Conservation (phyloP, 805 yeast genomes). For the Teunomyces lycoperdinae region DNA sequence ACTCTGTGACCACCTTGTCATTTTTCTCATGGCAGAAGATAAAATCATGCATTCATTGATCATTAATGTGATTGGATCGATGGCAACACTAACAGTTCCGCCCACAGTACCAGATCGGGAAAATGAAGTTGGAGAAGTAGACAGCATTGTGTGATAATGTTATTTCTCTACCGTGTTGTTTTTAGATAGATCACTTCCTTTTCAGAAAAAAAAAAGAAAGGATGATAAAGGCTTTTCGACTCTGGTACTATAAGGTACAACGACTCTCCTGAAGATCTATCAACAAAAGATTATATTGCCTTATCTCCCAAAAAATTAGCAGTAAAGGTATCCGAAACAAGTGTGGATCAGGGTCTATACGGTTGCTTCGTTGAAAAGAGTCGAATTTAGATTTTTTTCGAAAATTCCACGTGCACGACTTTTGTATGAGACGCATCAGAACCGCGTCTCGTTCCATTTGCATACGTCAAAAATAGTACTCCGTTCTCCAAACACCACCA, state of each 20-base stretch:
- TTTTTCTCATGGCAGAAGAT: slow-evolving; percentile 84
- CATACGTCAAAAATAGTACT: not conserved
- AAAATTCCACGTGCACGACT: slow-evolving; percentile 2
- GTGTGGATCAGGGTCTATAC: not conserved
- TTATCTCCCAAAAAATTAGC: not conserved
- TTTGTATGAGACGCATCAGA: not conserved
- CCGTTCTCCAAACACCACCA: not conserved
- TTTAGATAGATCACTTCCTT: not conserved
- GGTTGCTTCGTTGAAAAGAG: slow-evolving; percentile 3
- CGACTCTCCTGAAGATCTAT: not conserved
- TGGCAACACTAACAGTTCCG: slow-evolving; percentile 28
- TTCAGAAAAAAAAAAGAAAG: not conserved
- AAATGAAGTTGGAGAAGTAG: slow-evolving; percentile 4
- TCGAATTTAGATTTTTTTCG: slow-evolving; percentile 1
- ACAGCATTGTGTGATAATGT: not conserved
- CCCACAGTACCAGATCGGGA: not conserved
- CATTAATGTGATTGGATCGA: slow-evolving; percentile 78
- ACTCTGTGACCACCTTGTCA: slow-evolving; percentile 61
- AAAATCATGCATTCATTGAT: slow-evolving; percentile 85
- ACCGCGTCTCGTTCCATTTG: not conserved
- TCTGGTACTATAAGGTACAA: not conserved
- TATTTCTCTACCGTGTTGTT: not conserved
- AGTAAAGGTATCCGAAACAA: not conserved
- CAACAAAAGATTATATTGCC: not conserved
- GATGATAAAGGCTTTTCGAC: not conserved